These are phyloP conservation scores for Scleroderma bovista DNA, from an alignment of 768 basidiomycete species.

Conservation along the genomic window DNA sequence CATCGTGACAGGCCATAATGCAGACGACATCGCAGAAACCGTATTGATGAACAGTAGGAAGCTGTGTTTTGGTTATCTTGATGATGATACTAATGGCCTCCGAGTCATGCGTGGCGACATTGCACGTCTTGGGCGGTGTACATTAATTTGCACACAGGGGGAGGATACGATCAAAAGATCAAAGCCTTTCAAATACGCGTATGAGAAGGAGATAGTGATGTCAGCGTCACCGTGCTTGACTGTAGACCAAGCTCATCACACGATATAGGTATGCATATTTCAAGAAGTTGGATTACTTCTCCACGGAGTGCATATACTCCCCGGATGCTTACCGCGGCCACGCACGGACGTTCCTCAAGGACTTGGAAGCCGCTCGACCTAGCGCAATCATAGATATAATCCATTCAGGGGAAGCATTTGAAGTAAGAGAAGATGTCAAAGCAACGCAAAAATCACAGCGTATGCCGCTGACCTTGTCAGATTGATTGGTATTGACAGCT, in stretches of 20 bases:
- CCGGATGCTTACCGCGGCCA: slow-evolving; percentile 98
- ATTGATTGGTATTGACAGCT: neutral
- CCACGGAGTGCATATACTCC: slow-evolving; percentile 98
- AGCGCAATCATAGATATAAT: slow-evolving; percentile 98
- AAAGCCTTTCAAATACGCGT: slow-evolving; percentile 99
- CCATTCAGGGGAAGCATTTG: slow-evolving; percentile 91
- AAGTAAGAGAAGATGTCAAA: slow-evolving; percentile 79
- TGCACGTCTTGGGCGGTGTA: slow-evolving; percentile 89
- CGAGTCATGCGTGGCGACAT: slow-evolving; percentile 98
- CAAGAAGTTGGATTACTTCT: slow-evolving; percentile 98
- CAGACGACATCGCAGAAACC: slow-evolving; percentile 98
- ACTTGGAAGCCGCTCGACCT: slow-evolving; percentile 89
- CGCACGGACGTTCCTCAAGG: slow-evolving; percentile 90
- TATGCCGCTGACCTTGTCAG: slow-evolving; percentile 35
- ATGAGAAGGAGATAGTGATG: slow-evolving; percentile 99
- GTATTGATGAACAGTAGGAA: slow-evolving; percentile 94
- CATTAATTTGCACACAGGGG: slow-evolving; percentile 89
- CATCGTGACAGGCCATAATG: slow-evolving; percentile 98
- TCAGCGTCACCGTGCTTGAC: slow-evolving; percentile 30
- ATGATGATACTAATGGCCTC: neutral
- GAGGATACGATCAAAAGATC: slow-evolving; percentile 95
- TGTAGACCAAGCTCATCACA: slow-evolving; percentile 4
- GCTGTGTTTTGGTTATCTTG: slow-evolving; percentile 4
- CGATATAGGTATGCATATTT: slow-evolving; percentile 90
- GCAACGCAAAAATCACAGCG: slow-evolving; percentile 80